A percentile compares a stretch with the other conserved stretches of the same genome.
phyloP scores from a whole-genome alignment of 2,329 filamentous ascomycete genomes.

The Metarhizium rileyi region DNA sequence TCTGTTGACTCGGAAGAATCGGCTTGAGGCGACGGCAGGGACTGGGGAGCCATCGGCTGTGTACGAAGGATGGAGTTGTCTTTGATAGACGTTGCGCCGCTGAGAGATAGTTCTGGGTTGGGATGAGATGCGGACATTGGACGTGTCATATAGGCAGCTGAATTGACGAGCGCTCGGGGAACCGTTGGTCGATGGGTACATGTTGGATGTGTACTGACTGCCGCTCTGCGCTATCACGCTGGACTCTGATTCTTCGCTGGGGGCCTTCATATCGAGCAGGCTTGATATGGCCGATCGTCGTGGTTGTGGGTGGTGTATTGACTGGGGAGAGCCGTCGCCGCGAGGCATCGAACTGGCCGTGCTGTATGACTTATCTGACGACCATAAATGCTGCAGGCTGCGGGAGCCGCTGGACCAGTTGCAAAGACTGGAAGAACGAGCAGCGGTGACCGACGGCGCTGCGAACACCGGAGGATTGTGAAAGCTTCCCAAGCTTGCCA shows the following conservation, averaged over 20 bases:
- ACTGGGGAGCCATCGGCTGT: no score
- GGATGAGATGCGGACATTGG: background rate
- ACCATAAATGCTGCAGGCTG: constrained; percentile 1
- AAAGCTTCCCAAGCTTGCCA: no score
- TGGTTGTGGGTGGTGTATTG: constrained; percentile 17
- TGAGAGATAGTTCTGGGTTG: background rate
- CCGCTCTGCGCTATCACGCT: constrained; percentile 4
- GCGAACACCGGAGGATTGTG: background rate
- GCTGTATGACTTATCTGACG: constrained; percentile 7
- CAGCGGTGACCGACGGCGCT: background rate
- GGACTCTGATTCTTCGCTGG: background rate
- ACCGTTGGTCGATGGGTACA: background rate
- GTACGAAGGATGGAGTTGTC: background rate
- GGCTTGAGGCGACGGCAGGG: background rate
- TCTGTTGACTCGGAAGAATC: background rate
- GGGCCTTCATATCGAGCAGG: constrained; percentile 3
- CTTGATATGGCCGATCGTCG: constrained; percentile 4
- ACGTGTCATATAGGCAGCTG: background rate
- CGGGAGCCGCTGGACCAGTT: constrained; percentile 4
- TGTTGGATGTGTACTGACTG: background rate
- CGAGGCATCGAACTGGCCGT: constrained; percentile 6
- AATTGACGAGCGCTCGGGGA: background rate
- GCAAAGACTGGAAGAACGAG: constrained; percentile 6
- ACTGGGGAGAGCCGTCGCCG: background rate
- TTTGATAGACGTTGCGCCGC: background rate